phyloP scores from a whole-genome alignment of 495 filamentous ascomycete species.

The Rostrohypoxylon terebratum region DNA sequence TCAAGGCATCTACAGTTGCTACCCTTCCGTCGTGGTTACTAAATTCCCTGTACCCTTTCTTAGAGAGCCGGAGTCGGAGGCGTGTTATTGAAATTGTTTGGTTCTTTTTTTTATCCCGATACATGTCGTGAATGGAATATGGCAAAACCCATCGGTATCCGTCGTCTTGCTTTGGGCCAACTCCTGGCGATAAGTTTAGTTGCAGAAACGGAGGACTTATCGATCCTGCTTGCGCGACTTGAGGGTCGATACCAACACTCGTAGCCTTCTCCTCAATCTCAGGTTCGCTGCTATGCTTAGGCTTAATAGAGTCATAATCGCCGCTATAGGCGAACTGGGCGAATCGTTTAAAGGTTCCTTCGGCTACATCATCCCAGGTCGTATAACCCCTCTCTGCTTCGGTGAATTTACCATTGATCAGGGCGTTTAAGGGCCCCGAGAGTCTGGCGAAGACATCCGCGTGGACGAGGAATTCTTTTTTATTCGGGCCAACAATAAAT shows the following conservation, averaged over 20 bases:
- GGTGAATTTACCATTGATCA: constrained; percentile 60
- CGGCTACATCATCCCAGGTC: constrained; percentile 60
- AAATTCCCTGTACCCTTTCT: not conserved
- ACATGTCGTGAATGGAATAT: not conserved
- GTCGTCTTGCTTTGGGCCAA: not conserved
- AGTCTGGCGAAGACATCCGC: constrained; percentile 61
- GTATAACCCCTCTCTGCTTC: constrained; percentile 61
- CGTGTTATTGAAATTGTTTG: too few relatives aligned
- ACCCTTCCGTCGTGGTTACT: not conserved
- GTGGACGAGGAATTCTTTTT: constrained; percentile 62
- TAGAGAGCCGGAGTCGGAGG: too few relatives aligned
- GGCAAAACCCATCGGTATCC: not conserved
- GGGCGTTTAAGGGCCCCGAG: constrained; percentile 59
- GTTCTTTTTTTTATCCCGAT: not conserved
- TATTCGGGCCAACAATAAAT: constrained; percentile 62
- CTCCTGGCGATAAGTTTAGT: not conserved
- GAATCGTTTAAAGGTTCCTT: constrained; percentile 61
- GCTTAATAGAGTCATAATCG: constrained; percentile 50
- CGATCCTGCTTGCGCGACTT: too few relatives aligned
- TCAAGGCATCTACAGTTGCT: not conserved
- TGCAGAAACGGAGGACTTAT: not conserved
- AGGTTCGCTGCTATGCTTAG: not conserved
- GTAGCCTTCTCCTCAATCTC: not conserved
- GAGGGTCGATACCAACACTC: too few relatives aligned
- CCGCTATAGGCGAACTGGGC: constrained; percentile 65